These are phyloP conservation scores for Monascus ruber DNA, from an alignment of 2,329 filamentous ascomycete genomes.

Conservation along the genomic window DNA sequence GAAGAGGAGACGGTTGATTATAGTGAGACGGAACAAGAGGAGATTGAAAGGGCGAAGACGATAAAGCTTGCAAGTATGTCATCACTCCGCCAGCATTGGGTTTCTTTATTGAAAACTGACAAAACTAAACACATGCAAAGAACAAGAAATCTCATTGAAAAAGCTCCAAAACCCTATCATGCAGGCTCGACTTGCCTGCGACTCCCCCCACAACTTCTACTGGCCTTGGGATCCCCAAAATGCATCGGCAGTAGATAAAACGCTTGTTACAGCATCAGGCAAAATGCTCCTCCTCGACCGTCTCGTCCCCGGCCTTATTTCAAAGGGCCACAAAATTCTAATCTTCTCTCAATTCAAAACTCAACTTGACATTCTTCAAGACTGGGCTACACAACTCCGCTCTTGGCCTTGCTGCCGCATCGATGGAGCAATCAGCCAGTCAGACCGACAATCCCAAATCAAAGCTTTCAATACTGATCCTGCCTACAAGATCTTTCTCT, in stretches of 20 bases:
- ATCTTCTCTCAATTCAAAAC: constrained; percentile 97
- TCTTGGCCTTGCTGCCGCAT: constrained; percentile 78
- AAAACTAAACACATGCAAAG: constrained; percentile 31
- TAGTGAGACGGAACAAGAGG: constrained; percentile 43
- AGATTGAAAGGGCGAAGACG: constrained; percentile 53
- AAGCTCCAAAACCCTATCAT: constrained; percentile 88
- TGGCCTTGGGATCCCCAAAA: constrained; percentile 63
- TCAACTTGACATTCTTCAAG: constrained; percentile 79
- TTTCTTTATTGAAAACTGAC: background rate
- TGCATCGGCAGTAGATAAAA: constrained; percentile 58
- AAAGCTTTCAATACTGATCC: constrained; percentile 58
- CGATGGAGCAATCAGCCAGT: constrained; percentile 73
- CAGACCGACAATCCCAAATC: constrained; percentile 59
- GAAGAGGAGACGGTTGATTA: constrained; percentile 41
- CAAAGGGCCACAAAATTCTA: constrained; percentile 72
- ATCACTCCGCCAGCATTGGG: background rate
- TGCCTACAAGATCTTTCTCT: constrained; percentile 63
- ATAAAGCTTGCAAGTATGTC: constrained; percentile 64
- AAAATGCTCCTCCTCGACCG: constrained; percentile 94
- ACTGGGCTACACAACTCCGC: constrained; percentile 70
- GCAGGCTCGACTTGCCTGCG: constrained; percentile 84
- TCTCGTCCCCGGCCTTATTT: constrained; percentile 64
- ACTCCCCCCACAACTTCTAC: constrained; percentile 93
- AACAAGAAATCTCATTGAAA: constrained; percentile 78
- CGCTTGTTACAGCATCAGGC: constrained; percentile 73